Conservation (phyloP, 306 rosid genomes). For the Lupinus albus region DNA sequence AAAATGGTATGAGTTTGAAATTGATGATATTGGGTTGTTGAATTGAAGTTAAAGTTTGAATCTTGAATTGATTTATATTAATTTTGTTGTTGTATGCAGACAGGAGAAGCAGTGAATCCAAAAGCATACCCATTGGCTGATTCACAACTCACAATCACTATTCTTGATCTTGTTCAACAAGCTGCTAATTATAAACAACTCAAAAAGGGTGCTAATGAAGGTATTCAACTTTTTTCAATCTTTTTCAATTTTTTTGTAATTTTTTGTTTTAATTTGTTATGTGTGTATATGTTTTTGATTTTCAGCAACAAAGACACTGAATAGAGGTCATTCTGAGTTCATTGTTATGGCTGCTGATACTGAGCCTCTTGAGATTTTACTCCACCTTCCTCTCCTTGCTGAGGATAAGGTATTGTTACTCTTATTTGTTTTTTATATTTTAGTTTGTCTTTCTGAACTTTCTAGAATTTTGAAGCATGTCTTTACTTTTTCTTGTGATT, state of each 20-base stretch:
- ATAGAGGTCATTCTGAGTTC: slow-evolving; percentile 88
- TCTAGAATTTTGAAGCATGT: not conserved
- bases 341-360: slow-evolving; percentile 88
- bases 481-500: not conserved
- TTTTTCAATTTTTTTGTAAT: too few relatives aligned
- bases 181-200: slow-evolving; percentile 91
- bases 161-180: slow-evolving; percentile 86
- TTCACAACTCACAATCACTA: slow-evolving; percentile 73
- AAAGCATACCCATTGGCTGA: slow-evolving; percentile 91
- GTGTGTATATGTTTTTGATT: too few relatives aligned
- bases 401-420: slow-evolving; percentile 72
- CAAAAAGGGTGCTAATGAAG: slow-evolving; percentile 95
- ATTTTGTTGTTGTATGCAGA: slow-evolving; percentile 44
- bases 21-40: too few relatives aligned
- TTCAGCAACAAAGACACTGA: slow-evolving; percentile 73
- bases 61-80: too few relatives aligned
- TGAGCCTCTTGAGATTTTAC: slow-evolving; percentile 91
- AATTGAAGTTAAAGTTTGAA: too few relatives aligned
- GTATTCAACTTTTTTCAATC: slow-evolving; percentile 33
- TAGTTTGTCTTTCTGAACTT: not conserved
- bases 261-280: not conserved
- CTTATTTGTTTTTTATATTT: not conserved
- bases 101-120: slow-evolving; percentile 80
- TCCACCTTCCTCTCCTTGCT: slow-evolving; percentile 83
- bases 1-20: too few relatives aligned